These are phyloP conservation scores for Atalantia buxifolia DNA, from an alignment of 345 rosid genomes.

Conservation along the genomic window DNA sequence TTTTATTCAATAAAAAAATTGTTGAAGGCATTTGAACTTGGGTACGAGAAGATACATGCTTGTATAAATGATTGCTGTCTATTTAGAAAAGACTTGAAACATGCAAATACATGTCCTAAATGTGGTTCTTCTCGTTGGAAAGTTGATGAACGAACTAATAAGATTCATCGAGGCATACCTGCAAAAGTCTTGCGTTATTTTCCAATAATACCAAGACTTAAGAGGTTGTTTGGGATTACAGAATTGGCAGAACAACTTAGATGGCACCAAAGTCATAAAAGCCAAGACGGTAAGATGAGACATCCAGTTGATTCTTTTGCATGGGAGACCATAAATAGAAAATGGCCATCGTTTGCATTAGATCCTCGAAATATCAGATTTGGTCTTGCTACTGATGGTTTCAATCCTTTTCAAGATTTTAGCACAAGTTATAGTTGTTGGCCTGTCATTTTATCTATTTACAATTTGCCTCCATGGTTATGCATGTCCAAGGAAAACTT, in stretches of 20 bases:
- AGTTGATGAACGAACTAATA: not conserved
- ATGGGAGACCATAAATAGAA: not conserved
- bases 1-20: not conserved
- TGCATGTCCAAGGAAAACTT: not conserved
- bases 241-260: not conserved
- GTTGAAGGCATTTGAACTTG: not conserved
- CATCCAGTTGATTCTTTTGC: too few relatives aligned
- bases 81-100: not conserved
- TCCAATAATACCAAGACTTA: not conserved
- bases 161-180: not conserved
- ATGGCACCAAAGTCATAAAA: not conserved
- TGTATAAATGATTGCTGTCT: not conserved
- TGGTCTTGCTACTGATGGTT: not conserved
- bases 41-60: not conserved
- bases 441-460: not conserved
- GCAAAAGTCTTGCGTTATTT: not conserved
- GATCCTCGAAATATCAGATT: too few relatives aligned
- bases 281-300: not conserved
- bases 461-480: not conserved
- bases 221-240: not conserved
- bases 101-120: not conserved
- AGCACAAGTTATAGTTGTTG: not conserved
- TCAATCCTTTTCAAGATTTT: not conserved
- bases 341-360: too few relatives aligned
- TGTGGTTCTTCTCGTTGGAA: not conserved